Evolutionary conservation across 2,329 filamentous ascomycete species (phyloP).

Genomic region (Gliomastix tumulicola): DNA sequence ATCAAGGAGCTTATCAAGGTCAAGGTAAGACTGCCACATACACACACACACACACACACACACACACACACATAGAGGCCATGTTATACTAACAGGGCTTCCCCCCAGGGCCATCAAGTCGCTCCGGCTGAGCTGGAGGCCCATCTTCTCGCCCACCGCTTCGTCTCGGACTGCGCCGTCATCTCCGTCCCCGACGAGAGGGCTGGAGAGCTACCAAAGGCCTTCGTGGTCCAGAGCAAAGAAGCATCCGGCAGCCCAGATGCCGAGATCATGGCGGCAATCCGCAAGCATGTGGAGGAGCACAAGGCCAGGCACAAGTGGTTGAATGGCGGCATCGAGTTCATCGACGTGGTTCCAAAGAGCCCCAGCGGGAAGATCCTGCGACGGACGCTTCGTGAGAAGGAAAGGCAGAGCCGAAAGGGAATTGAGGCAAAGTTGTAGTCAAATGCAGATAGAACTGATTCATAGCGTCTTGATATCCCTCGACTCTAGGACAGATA

Average conservation of each 20-base stretch:
- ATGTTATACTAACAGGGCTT: no score
- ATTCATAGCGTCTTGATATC: no score
- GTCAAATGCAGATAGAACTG: neutral
- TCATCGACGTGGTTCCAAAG: constrained; percentile 61
- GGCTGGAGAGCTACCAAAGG: constrained; percentile 53
- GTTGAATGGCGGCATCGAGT: constrained; percentile 53
- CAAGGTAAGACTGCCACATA: constrained; percentile 48
- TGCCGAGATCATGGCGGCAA: constrained; percentile 36
- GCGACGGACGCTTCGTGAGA: constrained; percentile 59
- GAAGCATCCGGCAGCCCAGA: constrained; percentile 37
- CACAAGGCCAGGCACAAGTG: constrained; percentile 62
- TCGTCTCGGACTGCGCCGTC: constrained; percentile 66
- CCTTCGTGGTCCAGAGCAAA: constrained; percentile 47
- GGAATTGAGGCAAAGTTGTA: constrained; percentile 60
- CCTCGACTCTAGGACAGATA: no score
- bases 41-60: no score
- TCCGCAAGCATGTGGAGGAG: constrained; percentile 51
- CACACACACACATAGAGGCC: no score
- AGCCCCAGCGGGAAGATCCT: constrained; percentile 67
- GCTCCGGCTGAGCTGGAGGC: constrained; percentile 72
- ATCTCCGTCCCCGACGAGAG: constrained; percentile 55
- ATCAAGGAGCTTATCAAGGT: constrained; percentile 62
- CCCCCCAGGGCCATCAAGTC: constrained; percentile 62
- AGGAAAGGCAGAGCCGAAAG: constrained; percentile 59
- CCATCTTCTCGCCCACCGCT: constrained; percentile 60